Base-by-base conservation (phyloP, 2,329 filamentous ascomycete species). In the Fusarium nanum region DNA sequence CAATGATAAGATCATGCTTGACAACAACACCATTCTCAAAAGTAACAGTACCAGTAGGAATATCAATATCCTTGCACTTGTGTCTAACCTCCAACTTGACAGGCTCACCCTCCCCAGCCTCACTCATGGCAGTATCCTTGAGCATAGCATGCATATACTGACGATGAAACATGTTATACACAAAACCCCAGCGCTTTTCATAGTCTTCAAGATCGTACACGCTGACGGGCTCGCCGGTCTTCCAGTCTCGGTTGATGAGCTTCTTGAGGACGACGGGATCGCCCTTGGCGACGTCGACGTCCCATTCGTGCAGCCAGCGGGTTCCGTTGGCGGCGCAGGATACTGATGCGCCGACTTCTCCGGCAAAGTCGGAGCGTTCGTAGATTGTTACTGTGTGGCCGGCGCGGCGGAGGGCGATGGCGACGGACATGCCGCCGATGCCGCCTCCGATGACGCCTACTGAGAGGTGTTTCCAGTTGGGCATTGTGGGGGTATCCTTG, bases 311-410 rank as follows among this genome's bases (percentile, higher is more conserved):
- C 10, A 92, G 80, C 89, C 89, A 92, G 48, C 88, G 84, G 2
- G 89, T 90, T 10, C 90, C 90, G 72, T 92, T 92, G 12, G 90
- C 89, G 2, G 90, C 90, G 72, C 89, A 92, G 1, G 87, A 89
- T 0, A 91, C 85, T 0, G 89, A 91, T 0, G 89, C 89, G 14
- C 90, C 90, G 0, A 91, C 89, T 75, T 92, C 90, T 16, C 89
- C 89, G 1, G 85, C 89, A 70, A 88, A 92, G 76, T 92, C 88
- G 34, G 85, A 83, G 40, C 86, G 86, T 75, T 91, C 90, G 74
- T 92, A 92, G 67, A 92, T 85, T 22, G 87, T 90, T 4, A 85
- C 83, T 2, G 73, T 52, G 72, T 86, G 84, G 22, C 84, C 84
- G 4, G 82, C 80, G 23, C 82, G 81, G 6, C 84, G 82, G 14